Conservation (phyloP, 257 asterid genomes). For the Echites panduratus region DNA sequence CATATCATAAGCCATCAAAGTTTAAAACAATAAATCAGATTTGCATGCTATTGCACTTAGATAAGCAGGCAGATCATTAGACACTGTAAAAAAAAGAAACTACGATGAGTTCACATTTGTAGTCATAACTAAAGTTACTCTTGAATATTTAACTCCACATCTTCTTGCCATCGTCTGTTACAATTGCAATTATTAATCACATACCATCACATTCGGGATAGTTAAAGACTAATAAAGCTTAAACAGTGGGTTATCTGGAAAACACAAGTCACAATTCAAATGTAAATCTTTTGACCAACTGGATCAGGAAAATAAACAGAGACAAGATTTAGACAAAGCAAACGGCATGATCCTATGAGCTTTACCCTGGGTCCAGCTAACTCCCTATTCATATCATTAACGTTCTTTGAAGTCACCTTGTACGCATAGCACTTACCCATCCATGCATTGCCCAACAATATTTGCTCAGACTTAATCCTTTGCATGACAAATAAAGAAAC, state of each 20-base stretch:
- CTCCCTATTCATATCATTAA: background rate
- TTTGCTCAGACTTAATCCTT: background rate
- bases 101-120: background rate
- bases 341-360: background rate
- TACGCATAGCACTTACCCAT: background rate
- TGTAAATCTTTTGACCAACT: background rate
- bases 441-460: background rate
- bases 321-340: background rate
- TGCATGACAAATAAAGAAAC: background rate
- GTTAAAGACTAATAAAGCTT: background rate
- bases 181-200: background rate
- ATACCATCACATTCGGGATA: background rate
- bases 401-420: background rate
- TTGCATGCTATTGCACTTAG: background rate
- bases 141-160: background rate
- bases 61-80: background rate
- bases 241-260: background rate
- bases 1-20: background rate
- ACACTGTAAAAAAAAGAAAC: background rate
- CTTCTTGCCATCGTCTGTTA: background rate
- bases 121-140: background rate
- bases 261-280: background rate
- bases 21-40: too few relatives aligned
- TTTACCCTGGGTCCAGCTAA: too few relatives aligned
- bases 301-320: background rate